Evolutionary conservation across 1,139 yeast genomes (phyloP).

Genomic region (Suhomyces anneliseae): DNA sequence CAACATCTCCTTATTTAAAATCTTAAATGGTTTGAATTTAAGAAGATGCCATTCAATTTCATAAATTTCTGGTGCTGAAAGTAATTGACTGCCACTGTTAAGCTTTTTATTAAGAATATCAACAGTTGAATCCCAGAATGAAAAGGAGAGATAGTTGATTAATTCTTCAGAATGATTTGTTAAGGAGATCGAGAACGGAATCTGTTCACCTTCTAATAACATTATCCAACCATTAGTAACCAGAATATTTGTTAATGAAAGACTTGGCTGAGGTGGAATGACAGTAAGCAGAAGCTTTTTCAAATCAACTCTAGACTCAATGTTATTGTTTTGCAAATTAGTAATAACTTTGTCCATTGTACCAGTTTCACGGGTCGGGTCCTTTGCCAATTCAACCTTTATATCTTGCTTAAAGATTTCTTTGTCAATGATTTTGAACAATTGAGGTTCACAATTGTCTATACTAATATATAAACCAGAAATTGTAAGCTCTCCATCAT

Average conservation of each 20-base stretch:
- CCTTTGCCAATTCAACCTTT: slow-evolving; percentile 11
- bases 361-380: background rate
- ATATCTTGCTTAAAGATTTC: slow-evolving; percentile 20
- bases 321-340: slow-evolving; percentile 22
- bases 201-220: slow-evolving; percentile 78
- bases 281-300: slow-evolving; percentile 37
- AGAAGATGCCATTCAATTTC: slow-evolving; percentile 73
- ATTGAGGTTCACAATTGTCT: slow-evolving; percentile 31
- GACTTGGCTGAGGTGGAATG: slow-evolving; percentile 65
- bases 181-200: slow-evolving; percentile 49
- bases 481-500: slow-evolving; percentile 32
- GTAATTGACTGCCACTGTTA: slow-evolving; percentile 28
- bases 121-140: slow-evolving; percentile 72
- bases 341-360: slow-evolving; percentile 18
- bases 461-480: slow-evolving; percentile 33
- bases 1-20: slow-evolving; percentile 41
- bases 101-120: slow-evolving; percentile 54
- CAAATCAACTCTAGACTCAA: slow-evolving; percentile 20
- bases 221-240: slow-evolving; percentile 68
- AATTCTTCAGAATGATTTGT: slow-evolving; percentile 58
- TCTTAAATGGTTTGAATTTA: slow-evolving; percentile 56
- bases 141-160: slow-evolving; percentile 59
- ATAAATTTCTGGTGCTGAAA: slow-evolving; percentile 63
- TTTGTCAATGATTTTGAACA: slow-evolving; percentile 31
- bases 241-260: slow-evolving; percentile 54